Evolutionary conservation across 2,329 filamentous ascomycete species (phyloP).

Genomic region (Pseudocercospora ulei): DNA sequence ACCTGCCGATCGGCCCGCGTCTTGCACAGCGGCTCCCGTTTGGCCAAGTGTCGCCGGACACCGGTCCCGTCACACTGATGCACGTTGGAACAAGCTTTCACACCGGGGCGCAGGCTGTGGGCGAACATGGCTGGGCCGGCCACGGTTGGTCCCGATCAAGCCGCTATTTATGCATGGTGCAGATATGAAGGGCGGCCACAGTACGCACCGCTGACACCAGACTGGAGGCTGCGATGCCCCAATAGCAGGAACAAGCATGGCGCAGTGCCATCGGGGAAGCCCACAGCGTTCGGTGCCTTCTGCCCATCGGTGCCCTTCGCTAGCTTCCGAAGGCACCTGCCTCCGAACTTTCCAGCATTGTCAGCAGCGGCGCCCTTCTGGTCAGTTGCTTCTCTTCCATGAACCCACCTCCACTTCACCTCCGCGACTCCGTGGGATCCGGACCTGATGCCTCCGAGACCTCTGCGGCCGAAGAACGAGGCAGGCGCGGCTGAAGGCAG

Average conservation of each 20-base stretch:
- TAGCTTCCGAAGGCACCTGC: conserved; percentile 10
- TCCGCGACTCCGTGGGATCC: conserved; percentile 7
- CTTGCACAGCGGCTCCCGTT: too few species aligned
- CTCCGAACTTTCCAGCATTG: conserved; percentile 19
- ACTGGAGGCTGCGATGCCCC: too few species aligned
- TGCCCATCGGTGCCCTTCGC: conserved; percentile 10
- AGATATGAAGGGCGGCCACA: too few species aligned
- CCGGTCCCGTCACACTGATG: too few species aligned
- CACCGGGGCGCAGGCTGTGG: too few species aligned
- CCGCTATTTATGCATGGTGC: too few species aligned
- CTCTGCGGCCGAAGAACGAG: conserved; percentile 32
- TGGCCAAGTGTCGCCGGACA: too few species aligned
- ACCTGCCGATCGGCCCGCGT: too few species aligned
- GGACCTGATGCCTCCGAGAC: conserved; percentile 30
- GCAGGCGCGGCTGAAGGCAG: conserved; percentile 20
- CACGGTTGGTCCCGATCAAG: too few species aligned
- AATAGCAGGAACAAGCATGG: conserved; percentile 16
- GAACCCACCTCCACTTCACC: conserved; percentile 5
- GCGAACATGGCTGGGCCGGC: too few species aligned
- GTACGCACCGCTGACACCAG: too few species aligned
- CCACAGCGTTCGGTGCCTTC: conserved; percentile 8
- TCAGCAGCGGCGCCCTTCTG: conserved; percentile 14
- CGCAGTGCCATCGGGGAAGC: conserved; percentile 12
- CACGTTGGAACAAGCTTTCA: too few species aligned
- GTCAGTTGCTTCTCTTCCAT: conserved; percentile 7